Conservation (phyloP, 73 alveolate species). For the Paramecium octaurelia region DNA sequence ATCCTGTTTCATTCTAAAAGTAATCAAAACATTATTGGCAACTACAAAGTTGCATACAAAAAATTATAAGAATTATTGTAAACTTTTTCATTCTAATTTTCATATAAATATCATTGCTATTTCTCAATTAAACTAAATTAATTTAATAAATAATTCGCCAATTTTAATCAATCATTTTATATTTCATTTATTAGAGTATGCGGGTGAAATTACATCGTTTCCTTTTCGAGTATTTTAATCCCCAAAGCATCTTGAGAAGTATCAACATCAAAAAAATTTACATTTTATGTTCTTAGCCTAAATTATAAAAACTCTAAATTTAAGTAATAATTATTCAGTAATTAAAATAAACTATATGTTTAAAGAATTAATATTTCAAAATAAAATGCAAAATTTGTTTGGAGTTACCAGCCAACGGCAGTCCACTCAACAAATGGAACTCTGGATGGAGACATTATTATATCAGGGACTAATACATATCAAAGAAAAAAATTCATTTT, state of each 20-base stretch:
- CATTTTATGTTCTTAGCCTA: too few species aligned
- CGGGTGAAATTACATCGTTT: background rate
- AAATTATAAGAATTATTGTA: background rate
- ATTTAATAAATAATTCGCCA: background rate
- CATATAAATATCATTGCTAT: background rate
- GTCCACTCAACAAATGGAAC: background rate
- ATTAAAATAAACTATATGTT: background rate
- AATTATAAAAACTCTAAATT: background rate
- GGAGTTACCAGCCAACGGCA: background rate
- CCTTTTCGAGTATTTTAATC: too few species aligned
- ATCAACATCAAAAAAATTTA: too few species aligned
- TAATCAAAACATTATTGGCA: background rate
- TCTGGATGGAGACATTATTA: background rate
- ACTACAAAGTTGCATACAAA: background rate
- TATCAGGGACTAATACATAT: background rate
- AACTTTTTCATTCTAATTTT: background rate
- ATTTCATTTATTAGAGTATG: too few species aligned
- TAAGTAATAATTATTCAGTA: background rate
- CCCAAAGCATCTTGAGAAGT: too few species aligned
- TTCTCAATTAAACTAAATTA: background rate
- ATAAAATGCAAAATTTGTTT: background rate
- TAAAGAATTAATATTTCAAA: background rate
- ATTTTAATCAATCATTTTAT: too few species aligned
- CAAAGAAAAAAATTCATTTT: background rate
- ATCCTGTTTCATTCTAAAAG: background rate